Base-by-base conservation (phyloP, 345 rosid species). In the Eucalyptus microcorys region DNA sequence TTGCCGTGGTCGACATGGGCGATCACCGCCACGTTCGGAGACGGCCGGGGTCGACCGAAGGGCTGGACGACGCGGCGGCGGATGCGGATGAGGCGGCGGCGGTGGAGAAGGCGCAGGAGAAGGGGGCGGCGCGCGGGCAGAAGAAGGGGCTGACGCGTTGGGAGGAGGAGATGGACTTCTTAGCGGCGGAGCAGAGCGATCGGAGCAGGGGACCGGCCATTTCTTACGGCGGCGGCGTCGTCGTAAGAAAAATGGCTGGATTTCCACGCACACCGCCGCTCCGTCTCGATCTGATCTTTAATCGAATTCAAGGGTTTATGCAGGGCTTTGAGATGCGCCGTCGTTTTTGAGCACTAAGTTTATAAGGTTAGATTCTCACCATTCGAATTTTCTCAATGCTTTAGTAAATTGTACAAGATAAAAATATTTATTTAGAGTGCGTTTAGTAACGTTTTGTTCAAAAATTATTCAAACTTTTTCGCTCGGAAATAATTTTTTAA, bases 1-100 rank as follows among this genome's bases (percentile, higher is more conserved):
- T 98, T 97, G 26, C 99, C 99, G 40, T 98, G 99, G 93, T 98
- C 99, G 71, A 98, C 99, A 87, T 97, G 99, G 40, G 99, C 99
- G 17, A 98, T 98, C 32, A 98, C 99, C 1, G 99, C 99, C 42
- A 98, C 99, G 93, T 98, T 98, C 99, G 92, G 40, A 98, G 94
- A 53, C 98, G 93, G 89, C 88, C 76, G 2, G 98, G 99, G 61
- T 98, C 98, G 50, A 95, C 90, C 30, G 95, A 93, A 49, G 93
- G 89, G 84, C 86, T 86, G 2, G 95, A 91, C 34, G 92, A 91
- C 50, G 90, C 86, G 42, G 94, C 71, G 10, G 91, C 87, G 61
- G n/a, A n/a, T n/a, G 94, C 57, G 7, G 92, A 57, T 1, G 96
- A 79, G 24, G 94, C 93, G 11, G 95, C 66, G 47, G 94, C 92